Evolutionary conservation across 306 rosid species (phyloP), one percentile per base, ranked within the genome.

Genomic region (Rubus idaeus): DNA sequence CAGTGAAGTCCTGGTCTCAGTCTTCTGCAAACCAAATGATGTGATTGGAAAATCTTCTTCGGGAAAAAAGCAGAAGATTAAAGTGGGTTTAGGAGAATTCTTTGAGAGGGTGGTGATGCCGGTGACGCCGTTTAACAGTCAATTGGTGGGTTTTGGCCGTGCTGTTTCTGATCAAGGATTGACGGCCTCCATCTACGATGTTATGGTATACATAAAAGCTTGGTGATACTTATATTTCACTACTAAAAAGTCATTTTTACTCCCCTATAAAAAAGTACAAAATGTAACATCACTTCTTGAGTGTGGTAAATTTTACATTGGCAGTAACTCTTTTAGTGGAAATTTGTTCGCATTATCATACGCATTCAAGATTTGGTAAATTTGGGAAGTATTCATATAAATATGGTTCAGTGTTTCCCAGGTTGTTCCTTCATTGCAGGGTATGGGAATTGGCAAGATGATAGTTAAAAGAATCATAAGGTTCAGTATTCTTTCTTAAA

Each of bases 111-210:
- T 78, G 75, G 68, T 70, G 76, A 71, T 62, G 77, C 96, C 92
- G 56, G 85, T 86, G 23, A 63, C 87, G 20, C 94, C 96, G 44
- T 76, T 73, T 35, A 77, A 85, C 17, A 87, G 88, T 71, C 87
- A 86, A 12, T 58, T 93, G 86, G 91, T 93, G 2, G 98, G 96
- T 9, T 93, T 93, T 78, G 96, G 96, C 56, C 91, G 96, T 5
- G 96, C 96, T 56, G 83, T 90, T 86, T 87, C 98, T 40, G 98
- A 90, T 83, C 79, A 26, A 14, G 98, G 93, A 35, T 86, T 90
- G 78, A 90, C 98, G 5, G 98, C 94, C 69, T 85, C 96, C 18
- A 90, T 93, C 42, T 84, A 93, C 61, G 98, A 93, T 75, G 90
- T 93, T 20, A 86, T 88, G 98, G 98, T 90, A 90, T 23, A 10